Conservation (phyloP, 139 green algal genomes). For the Gonium pectorale region DNA sequence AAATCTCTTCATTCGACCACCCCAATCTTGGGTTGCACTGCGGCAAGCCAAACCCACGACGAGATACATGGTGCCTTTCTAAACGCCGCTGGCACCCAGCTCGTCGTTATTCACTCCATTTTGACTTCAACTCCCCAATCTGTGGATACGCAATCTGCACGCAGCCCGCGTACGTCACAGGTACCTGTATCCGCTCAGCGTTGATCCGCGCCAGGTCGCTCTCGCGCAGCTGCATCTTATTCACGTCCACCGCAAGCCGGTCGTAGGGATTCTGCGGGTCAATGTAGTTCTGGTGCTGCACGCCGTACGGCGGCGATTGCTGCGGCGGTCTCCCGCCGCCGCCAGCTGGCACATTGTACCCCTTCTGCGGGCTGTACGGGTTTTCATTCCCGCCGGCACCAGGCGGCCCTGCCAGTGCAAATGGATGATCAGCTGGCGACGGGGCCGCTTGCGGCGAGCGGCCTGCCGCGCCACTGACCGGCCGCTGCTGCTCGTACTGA, state of each 20-base stretch:
- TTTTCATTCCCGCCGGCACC: background rate
- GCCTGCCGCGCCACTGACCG: background rate
- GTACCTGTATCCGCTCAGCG: constrained; percentile 23
- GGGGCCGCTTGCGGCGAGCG: background rate
- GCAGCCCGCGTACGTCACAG: too few species aligned
- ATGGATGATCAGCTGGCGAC: background rate
- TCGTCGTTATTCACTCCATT: too few species aligned
- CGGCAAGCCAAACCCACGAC: too few species aligned
- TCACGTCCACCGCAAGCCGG: constrained; percentile 50
- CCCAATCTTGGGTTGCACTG: too few species aligned
- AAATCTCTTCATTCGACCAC: too few species aligned
- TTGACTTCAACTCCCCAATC: too few species aligned
- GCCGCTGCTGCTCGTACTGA: constrained; percentile 26
- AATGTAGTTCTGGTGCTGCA: too few species aligned
- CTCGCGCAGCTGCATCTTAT: constrained; percentile 49
- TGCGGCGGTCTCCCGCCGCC: background rate
- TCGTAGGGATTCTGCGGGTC: constrained; percentile 33
- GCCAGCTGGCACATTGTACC: background rate
- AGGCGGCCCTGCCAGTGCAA: background rate
- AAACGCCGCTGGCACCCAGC: too few species aligned
- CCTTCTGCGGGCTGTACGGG: background rate
- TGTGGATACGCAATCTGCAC: too few species aligned
- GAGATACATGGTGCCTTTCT: too few species aligned
- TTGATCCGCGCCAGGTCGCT: constrained; percentile 18
- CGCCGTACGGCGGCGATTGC: background rate